Conservation (phyloP, 2,329 filamentous ascomycete genomes). For the Phoma sp. region DNA sequence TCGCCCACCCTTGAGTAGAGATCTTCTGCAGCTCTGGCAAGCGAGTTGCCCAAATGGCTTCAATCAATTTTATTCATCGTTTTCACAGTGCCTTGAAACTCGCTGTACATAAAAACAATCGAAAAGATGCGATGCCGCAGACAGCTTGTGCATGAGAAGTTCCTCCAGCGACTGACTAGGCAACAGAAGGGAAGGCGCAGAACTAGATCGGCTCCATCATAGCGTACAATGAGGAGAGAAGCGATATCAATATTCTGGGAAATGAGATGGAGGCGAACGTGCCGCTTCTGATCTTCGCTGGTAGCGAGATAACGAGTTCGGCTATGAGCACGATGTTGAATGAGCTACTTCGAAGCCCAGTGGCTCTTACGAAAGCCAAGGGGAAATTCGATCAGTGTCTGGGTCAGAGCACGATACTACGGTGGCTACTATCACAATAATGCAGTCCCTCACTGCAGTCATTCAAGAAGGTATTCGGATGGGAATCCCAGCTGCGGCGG, state of each 20-base stretch:
- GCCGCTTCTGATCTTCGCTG: constrained; percentile 50
- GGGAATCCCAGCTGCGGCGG: constrained; percentile 26
- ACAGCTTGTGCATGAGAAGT: constrained; percentile 23
- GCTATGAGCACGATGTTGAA: constrained; percentile 46
- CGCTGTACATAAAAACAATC: constrained; percentile 38
- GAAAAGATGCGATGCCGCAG: constrained; percentile 26
- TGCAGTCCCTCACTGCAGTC: constrained; percentile 38
- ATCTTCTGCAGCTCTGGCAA: constrained; percentile 36
- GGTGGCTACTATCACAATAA: constrained; percentile 19
- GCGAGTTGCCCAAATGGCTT: constrained; percentile 37
- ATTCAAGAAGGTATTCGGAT: constrained; percentile 50
- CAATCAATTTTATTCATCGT: constrained; percentile 48
- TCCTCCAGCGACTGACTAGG: constrained; percentile 17
- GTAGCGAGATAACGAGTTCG: constrained; percentile 54
- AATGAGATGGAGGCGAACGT: constrained; percentile 48
- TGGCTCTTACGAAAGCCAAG: constrained; percentile 28
- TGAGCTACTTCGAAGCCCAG: constrained; percentile 38
- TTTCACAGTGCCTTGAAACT: constrained; percentile 30
- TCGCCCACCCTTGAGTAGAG: constrained; percentile 41
- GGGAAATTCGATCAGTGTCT: constrained; percentile 36
- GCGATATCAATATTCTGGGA: constrained; percentile 23
- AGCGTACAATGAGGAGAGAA: constrained; percentile 36
- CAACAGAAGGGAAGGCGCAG: constrained; percentile 22
- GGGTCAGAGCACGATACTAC: constrained; percentile 31
- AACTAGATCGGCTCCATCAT: constrained; percentile 31